These are phyloP conservation scores for Pestalotiopsis sp. DNA, from an alignment of 2,329 filamentous ascomycete genomes.

Conservation along the genomic window DNA sequence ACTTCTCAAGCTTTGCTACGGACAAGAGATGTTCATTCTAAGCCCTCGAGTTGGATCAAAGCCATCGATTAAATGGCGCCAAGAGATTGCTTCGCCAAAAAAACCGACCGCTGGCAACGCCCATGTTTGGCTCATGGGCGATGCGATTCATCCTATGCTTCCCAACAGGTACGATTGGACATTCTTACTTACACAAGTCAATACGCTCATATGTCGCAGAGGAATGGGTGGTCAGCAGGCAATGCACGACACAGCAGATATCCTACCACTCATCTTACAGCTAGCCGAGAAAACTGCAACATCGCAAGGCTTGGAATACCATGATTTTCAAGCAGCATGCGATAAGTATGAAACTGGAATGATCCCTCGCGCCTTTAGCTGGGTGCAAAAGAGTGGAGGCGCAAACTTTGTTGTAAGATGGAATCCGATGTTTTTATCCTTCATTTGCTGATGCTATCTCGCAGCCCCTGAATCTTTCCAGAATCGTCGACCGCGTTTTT, in stretches of 20 bases:
- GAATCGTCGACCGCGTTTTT: background rate
- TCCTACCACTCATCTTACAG: constrained; percentile 12
- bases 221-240: constrained; percentile 24
- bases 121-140: constrained; percentile 19
- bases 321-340: background rate
- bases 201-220: background rate
- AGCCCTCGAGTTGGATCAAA: background rate
- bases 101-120: constrained; percentile 9
- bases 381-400: constrained; percentile 13
- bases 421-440: background rate
- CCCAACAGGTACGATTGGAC: constrained; percentile 10
- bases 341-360: constrained; percentile 10
- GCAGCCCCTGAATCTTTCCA: constrained; percentile 1
- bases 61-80: constrained; percentile 11
- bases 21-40: constrained; percentile 1
- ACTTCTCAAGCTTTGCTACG: background rate
- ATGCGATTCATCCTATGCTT: constrained; percentile 20
- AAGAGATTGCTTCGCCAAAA: background rate
- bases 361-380: constrained; percentile 13
- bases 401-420: background rate
- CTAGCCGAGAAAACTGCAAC: constrained; percentile 5
- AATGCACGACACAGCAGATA: constrained; percentile 18
- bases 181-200: background rate
- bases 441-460: background rate
- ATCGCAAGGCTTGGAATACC: background rate